A percentile compares a stretch with the other conserved stretches of the same genome.
Evolutionary conservation across 2,329 filamentous ascomycete genomes (phyloP).

Genomic region (Cucurbitaria berberidis): DNA sequence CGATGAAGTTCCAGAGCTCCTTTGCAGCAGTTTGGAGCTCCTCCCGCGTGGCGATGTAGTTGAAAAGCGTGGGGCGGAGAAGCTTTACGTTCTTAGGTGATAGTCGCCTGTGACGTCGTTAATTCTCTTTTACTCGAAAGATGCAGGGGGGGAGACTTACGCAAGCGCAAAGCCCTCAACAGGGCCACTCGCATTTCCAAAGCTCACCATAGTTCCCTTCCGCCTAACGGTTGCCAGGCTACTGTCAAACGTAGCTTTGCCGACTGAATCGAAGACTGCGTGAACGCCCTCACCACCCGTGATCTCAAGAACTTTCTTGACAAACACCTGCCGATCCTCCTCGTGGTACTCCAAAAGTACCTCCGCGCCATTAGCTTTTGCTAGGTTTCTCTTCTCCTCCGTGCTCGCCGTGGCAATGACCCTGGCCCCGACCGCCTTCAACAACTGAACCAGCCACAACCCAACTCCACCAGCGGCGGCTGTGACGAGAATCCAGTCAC

Average conservation of each 20-base stretch:
- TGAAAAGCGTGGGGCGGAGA: slow-evolving; percentile 74
- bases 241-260: slow-evolving; percentile 81
- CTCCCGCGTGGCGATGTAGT: slow-evolving; percentile 64
- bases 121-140: not conserved
- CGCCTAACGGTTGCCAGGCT: slow-evolving; percentile 74
- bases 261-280: slow-evolving; percentile 86
- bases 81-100: slow-evolving; percentile 78
- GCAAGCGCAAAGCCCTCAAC: slow-evolving; percentile 71
- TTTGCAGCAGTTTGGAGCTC: slow-evolving; percentile 73
- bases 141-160: slow-evolving; percentile 55
- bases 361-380: slow-evolving; percentile 72
- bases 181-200: slow-evolving; percentile 81
- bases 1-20: slow-evolving; percentile 76
- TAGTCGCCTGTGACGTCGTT: slow-evolving; percentile 54
- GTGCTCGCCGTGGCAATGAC: slow-evolving; percentile 82
- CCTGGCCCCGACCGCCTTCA: slow-evolving; percentile 73
- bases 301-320: slow-evolving; percentile 66
- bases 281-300: slow-evolving; percentile 75
- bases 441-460: slow-evolving; percentile 74
- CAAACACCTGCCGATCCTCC: slow-evolving; percentile 54
- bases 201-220: slow-evolving; percentile 79
- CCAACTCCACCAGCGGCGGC: slow-evolving; percentile 82
- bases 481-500: slow-evolving; percentile 83
- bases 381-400: slow-evolving; percentile 72
- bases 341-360: slow-evolving; percentile 72